phyloP scores from a whole-genome alignment of 306 rosid species.

The Begonia masoniana region DNA sequence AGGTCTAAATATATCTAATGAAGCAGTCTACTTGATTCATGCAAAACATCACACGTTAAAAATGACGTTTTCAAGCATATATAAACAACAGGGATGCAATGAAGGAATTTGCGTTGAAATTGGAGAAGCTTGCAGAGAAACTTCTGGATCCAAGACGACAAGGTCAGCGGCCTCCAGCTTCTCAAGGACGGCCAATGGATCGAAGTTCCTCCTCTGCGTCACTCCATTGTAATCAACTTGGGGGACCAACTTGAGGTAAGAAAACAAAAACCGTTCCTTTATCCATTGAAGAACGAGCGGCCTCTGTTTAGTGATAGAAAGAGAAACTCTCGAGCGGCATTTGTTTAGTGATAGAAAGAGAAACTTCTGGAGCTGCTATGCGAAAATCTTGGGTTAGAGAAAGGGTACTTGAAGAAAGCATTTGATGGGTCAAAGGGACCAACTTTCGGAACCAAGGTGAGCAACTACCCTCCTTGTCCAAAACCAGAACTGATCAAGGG shows the following conservation, averaged over 20 bases:
- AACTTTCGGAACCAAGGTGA: constrained; percentile 80
- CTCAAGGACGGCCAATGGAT: constrained; percentile 82
- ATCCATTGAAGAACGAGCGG: no score
- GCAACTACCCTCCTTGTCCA: constrained; percentile 94
- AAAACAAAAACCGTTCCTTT: no score
- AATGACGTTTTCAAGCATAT: neutral
- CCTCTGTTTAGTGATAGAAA: no score
- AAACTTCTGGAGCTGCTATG: constrained; percentile 67
- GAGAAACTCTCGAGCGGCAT: no score
- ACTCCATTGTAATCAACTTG: constrained; percentile 88
- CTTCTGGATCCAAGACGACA: constrained; percentile 90
- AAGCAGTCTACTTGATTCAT: neutral
- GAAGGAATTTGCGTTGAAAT: constrained; percentile 53
- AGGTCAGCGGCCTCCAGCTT: constrained; percentile 92
- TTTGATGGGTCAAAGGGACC: constrained; percentile 83
- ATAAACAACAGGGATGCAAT: constrained; percentile 37
- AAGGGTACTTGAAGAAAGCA: constrained; percentile 66
- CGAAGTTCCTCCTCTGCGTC: constrained; percentile 90
- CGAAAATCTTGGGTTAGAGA: constrained; percentile 81
- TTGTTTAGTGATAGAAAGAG: no score
- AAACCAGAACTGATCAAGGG: constrained; percentile 88
- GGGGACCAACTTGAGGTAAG: constrained; percentile 96
- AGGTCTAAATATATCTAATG: constrained; percentile 19
- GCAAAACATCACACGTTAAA: neutral
- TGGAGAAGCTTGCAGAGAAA: constrained; percentile 79